These are phyloP conservation scores for Sodiomyces alkalinus DNA, from an alignment of 2,329 filamentous ascomycete species.

Conservation along the genomic window DNA sequence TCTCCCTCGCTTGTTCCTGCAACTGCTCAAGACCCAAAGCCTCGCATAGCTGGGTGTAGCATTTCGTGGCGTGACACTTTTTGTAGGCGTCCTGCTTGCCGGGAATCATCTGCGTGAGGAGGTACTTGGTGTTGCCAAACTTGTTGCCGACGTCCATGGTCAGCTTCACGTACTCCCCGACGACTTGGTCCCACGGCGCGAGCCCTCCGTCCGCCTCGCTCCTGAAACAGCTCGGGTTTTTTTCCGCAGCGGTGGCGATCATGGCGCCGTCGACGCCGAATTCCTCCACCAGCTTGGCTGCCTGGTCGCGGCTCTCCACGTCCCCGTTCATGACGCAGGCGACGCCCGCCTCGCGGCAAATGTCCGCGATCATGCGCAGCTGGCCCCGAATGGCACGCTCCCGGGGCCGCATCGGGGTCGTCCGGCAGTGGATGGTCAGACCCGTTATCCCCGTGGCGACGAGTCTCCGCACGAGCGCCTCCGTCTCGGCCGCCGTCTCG, in stretches of 20 bases:
- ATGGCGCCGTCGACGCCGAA: constrained; percentile 88
- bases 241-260: constrained; percentile 89
- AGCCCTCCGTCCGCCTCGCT: constrained; percentile 51
- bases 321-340: constrained; percentile 95
- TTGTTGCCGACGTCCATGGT: constrained; percentile 70
- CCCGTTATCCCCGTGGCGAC: constrained; percentile 82
- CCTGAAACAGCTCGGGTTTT: constrained; percentile 80
- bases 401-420: constrained; percentile 84
- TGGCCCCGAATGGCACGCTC: constrained; percentile 79
- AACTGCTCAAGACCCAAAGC: constrained; percentile 50
- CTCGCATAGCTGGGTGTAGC: constrained; percentile 54
- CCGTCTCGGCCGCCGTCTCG: constrained; percentile 60
- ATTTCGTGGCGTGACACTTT: constrained; percentile 48
- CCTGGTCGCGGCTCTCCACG: constrained; percentile 61
- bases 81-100: constrained; percentile 55
- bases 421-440: constrained; percentile 88
- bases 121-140: constrained; percentile 86
- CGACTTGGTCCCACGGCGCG: constrained; percentile 62
- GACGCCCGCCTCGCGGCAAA: constrained; percentile 74
- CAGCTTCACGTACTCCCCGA: constrained; percentile 56
- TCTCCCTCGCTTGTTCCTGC: constrained; percentile 43
- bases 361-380: constrained; percentile 63
- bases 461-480: constrained; percentile 60
- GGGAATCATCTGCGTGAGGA: constrained; percentile 72
- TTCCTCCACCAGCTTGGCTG: constrained; percentile 53